Base-by-base conservation (phyloP, 2,329 filamentous ascomycete species). In the Leptosphaerulina australis region DNA sequence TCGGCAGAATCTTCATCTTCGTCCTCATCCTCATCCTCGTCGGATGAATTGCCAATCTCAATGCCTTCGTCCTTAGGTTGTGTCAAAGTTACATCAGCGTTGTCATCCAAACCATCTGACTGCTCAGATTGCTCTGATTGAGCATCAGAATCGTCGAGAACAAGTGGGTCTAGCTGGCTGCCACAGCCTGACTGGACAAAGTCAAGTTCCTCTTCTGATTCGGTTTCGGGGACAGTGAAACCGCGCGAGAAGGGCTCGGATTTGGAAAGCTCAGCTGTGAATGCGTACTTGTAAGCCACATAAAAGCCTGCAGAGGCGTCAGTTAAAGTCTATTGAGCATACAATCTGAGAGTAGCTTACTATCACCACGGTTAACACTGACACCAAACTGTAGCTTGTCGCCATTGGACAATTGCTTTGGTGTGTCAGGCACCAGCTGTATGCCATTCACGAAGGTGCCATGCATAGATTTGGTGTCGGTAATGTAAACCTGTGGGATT, bases 401-500 rank as follows among this genome's bases (percentile, higher is more conserved):
- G 3, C 72, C 72, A 38, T 60, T 60, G 12, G 51, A 53, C 31
- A 75, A 55, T 25, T 52, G 52, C 18, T 59, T 47, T 7, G 64
- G 57, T 11, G 40, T 56, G 14, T 65, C 44, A n/a, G 62, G 52
- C 2, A 55, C 30, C 5, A 76, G 59, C 26, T 43, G 50, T 7
- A 47, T 60, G 26, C 76, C 74, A 58, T 85, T 83, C 38, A 86
- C 55, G 50, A 70, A 78, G 14, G 83, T 87, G 22, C 84, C 84
- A 64, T 87, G 84, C 77, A 85, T 84, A 7, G 83, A 86, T 25
- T 76, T 77, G 14, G 74, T 72, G 61, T 87, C 84, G 50, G 70
- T 73, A 52, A 87, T 73, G 41, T 73, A 78, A 35, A 84, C 68
- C 7, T 51, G 53, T 20, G 66, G 59, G 9, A 38, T 28, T 21